Base-by-base conservation (phyloP, 2,329 filamentous ascomycete species). In the Penicillium sp. region DNA sequence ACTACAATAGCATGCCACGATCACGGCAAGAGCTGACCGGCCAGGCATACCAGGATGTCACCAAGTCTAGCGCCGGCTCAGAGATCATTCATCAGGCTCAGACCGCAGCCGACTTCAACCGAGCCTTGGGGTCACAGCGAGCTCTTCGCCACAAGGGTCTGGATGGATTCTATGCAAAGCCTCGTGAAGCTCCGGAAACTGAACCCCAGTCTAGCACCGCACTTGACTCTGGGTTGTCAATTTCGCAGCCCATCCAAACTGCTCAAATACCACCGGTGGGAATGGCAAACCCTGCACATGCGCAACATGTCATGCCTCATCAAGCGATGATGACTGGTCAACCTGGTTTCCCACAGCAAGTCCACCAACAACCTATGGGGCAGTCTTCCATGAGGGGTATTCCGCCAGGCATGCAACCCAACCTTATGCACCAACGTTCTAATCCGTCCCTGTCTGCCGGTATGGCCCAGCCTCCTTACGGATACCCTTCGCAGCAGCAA, bases 21-120 rank as follows among this genome's bases (percentile, higher is more conserved):
- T 88, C 90, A 20, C 83, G 92, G 57, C 93, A 96, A 72, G 93
- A 97, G 66, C 83, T 96, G 54, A 83, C 87, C 12, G 93, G 91
- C 23, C 84, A 87, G 32, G 79, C 90, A 8, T 98, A 96, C 72
- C 86, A 92, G 69, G 93, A 97, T 67, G 81, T 89, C 60, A 88
- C 86, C 7, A 84, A 91, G 66, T 78, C 89, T 9, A 88, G 86
- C 55, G 82, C 85, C 27, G 79, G 88, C 25, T 78, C 81, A 41
- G 92, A 97, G 62, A 83, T 97, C 46, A 78, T 93, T 57, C 86
- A 87, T 40, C 90, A 96, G 69, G 89, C 90, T 25, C 83, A 89
- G 44, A 89, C 95, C 55, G 87, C 92, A 15, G 89, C 89, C 50
- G 92, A 97, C 60, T 95, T 87, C 74, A 97, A 92, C 74, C 89